phyloP scores from a whole-genome alignment of 2,329 filamentous ascomycete genomes.

The Claviceps arundinis region DNA sequence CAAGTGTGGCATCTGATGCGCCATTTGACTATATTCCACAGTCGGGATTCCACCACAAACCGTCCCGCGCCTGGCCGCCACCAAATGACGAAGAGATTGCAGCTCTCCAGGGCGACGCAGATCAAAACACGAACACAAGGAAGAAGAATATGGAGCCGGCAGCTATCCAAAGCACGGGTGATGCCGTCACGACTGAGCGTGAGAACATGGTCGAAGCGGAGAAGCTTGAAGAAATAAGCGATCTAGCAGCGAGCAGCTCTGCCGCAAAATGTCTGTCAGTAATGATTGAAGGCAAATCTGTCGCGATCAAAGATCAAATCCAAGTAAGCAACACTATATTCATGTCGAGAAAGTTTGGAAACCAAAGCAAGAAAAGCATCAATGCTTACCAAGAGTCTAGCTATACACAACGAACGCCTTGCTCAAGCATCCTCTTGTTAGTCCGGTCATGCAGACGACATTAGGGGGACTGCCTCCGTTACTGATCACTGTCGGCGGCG shows the following conservation, averaged over 20 bases:
- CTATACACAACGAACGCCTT: slow-evolving; percentile 74
- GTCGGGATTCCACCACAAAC: slow-evolving; percentile 80
- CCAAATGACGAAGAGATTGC: slow-evolving; percentile 64
- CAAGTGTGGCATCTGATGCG: slow-evolving; percentile 63
- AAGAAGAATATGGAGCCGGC: slow-evolving; percentile 11
- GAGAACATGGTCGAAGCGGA: slow-evolving; percentile 12
- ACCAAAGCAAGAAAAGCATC: background rate
- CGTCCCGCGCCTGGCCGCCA: slow-evolving; percentile 84
- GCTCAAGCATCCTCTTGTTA: slow-evolving; percentile 77
- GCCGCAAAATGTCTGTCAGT: slow-evolving; percentile 41
- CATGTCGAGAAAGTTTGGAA: background rate
- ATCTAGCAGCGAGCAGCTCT: slow-evolving; percentile 14
- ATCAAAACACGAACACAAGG: slow-evolving; percentile 21
- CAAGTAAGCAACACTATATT: slow-evolving; percentile 40
- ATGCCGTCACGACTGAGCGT: slow-evolving; percentile 22
- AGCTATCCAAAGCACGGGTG: slow-evolving; percentile 15
- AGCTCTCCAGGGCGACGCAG: slow-evolving; percentile 36
- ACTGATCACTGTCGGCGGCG: slow-evolving; percentile 75
- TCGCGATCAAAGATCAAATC: slow-evolving; percentile 81
- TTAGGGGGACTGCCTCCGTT: slow-evolving; percentile 82
- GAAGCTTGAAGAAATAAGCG: slow-evolving; percentile 11
- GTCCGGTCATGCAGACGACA: slow-evolving; percentile 74
- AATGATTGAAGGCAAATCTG: slow-evolving; percentile 52
- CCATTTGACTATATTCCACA: slow-evolving; percentile 78
- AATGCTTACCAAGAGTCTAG: slow-evolving; percentile 20